These are phyloP conservation scores for Cystobasidium pallidum DNA, from an alignment of 1,284 basidiomycete species.

Conservation along the genomic window DNA sequence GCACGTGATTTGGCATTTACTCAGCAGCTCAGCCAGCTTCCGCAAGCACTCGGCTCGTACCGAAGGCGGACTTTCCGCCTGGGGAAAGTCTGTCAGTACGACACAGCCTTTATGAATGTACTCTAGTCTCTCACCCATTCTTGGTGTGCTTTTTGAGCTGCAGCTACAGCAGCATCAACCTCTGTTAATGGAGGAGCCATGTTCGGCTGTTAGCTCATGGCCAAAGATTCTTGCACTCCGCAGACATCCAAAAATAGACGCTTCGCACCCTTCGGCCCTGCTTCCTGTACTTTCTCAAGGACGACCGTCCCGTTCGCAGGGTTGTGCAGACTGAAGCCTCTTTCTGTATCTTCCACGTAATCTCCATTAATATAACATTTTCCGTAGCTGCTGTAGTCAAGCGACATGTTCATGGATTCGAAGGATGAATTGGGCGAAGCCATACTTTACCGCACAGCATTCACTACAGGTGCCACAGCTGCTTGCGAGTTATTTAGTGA, in stretches of 20 bases:
- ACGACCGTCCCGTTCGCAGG: constrained; percentile 13
- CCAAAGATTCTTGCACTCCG: background rate
- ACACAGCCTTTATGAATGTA: too few species aligned
- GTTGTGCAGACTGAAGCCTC: constrained; percentile 12
- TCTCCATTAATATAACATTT: constrained; percentile 18
- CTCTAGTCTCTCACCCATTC: constrained; percentile 8
- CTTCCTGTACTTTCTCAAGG: constrained; percentile 29
- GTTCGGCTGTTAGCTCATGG: background rate
- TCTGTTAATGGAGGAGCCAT: background rate
- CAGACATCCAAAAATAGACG: background rate
- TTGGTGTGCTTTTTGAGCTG: constrained; percentile 10
- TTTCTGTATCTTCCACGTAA: constrained; percentile 15
- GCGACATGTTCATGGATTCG: background rate
- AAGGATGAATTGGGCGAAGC: background rate
- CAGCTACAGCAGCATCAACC: constrained; percentile 29
- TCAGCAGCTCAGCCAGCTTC: constrained; percentile 18
- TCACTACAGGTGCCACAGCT: too few species aligned
- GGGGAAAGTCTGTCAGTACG: background rate
- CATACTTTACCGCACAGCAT: too few species aligned
- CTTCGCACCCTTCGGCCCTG: constrained; percentile 18
- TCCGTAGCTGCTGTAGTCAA: constrained; percentile 25
- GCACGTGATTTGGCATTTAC: constrained; percentile 9
- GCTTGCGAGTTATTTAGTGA: too few species aligned
- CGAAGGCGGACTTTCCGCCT: constrained; percentile 26
- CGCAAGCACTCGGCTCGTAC: constrained; percentile 30